Evolutionary conservation across 352 stramenopile genomes (phyloP), one percentile per base, ranked within the genome.

Genomic region (Phytophthora tentaculata): DNA sequence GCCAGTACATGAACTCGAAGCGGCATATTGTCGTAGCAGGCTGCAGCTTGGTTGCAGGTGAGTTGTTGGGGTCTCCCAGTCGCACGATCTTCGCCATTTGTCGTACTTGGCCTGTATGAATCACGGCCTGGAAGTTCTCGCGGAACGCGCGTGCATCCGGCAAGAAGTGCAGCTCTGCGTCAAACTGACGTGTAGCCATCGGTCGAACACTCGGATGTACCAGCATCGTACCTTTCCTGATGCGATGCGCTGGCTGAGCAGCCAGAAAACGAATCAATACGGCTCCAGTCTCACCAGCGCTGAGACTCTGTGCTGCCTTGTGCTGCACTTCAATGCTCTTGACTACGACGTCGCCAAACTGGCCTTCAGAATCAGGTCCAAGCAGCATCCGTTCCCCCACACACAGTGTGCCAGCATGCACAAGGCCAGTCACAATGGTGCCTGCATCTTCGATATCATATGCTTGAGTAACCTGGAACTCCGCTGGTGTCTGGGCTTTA

Each of bases 1-100:
- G 83, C 78, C 84, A 92, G 77, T 95, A 92, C 77, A 95, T 90
- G 69, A 95, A 95, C 59, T 94, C 83, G 32, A 95, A 94, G 24
- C 87, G 84, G 45, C 86, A 92, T 43, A 91, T 79, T 47, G 74
- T 86, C 20, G 70, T 72, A 51, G 73, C 32, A 61, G 81, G 52
- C 39, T 62, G 47, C 52, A 67, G 55, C 35, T n/a, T 64, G 19
- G 49, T 64, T 13, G 32, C 39, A 47, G n/a, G n/a, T n/a, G n/a
- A n/a, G n/a, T n/a, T n/a, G n/a, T 35, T 52, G 56, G 49, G 61
- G 48, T 53, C 52, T 57, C 64, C 56, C 39, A 93, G 62, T n/a
- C 71, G 73, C 37, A 94, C 79, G 17, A 95, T 74, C 66, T 90
- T 92, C 26, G 81, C 87, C 83, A 92, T 92, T 70, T 95, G 87